phyloP scores from a whole-genome alignment of 176 grass and related monocot species.

The Alopecurus myosuroides region DNA sequence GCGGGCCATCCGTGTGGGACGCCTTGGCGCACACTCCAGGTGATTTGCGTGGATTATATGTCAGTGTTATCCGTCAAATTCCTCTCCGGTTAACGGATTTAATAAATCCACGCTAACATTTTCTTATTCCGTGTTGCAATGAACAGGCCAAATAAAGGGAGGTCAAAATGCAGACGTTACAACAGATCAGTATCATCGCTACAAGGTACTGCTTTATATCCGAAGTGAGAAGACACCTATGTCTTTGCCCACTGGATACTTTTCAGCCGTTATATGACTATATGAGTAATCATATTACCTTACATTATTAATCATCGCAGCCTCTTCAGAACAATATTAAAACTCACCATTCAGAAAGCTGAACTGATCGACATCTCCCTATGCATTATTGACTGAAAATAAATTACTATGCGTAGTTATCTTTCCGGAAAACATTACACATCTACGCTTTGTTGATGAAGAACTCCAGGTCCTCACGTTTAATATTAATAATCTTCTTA shows the following conservation, averaged over 20 bases:
- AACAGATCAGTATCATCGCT: slow-evolving; percentile 59
- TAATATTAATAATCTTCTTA: background rate
- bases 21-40: slow-evolving; percentile 49
- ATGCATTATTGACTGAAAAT: background rate
- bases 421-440: background rate
- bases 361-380: background rate
- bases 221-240: background rate
- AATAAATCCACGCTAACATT: too few relatives aligned
- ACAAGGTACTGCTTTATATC: slow-evolving; percentile 42
- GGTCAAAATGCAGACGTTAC: slow-evolving; percentile 56
- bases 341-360: background rate
- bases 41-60: too few relatives aligned
- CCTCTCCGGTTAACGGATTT: too few relatives aligned
- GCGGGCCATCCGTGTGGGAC: slow-evolving; percentile 55
- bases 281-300: background rate
- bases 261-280: background rate
- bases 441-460: background rate
- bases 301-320: background rate
- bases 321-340: background rate
- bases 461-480: background rate
- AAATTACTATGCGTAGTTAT: background rate
- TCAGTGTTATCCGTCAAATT: too few relatives aligned
- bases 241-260: background rate
- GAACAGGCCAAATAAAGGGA: slow-evolving; percentile 33
- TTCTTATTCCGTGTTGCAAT: background rate